Base-by-base conservation (phyloP, 1,284 basidiomycete species). In the Thecaphora frezii region DNA sequence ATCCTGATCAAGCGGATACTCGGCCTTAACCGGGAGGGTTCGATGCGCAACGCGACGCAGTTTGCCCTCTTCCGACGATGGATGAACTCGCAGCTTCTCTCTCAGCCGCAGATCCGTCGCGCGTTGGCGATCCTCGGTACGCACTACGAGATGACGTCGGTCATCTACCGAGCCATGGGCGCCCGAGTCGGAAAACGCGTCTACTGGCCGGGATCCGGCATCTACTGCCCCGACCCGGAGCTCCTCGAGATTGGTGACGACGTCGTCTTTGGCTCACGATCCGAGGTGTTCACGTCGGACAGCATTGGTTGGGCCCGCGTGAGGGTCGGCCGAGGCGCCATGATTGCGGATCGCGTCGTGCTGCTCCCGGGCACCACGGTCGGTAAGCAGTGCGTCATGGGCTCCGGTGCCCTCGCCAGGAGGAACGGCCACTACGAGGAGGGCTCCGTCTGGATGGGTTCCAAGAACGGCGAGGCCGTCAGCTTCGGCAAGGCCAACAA, bases 61-160 rank as follows among this genome's bases (percentile, higher is more conserved):
- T 58, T 73, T 21, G 66, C 73, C 10, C 69, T 78, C n/a, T 70
- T 77, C 65, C 73, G 76, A 22, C 69, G 74, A 45, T 78, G 76
- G 76, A 60, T 78, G 57, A 68, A 69, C 45, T 54, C 55, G 44
- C 71, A 73, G 61, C 66, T 78, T 19, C 69, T 77, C 2, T 74
- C 66, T 19, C 76, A 77, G 54, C 59, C 69, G 5, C 69, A 70
- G 37, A 61, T 78, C 21, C 69, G 70, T 44, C 70, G 71, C 21
- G 75, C 76, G 18, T 62, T 78, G 22, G 55, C 66, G 28, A 71
- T 78, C 44, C 55, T 78, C 30, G 76, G 76, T 36, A 78, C 76
- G 14, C 76, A 78, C 55, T 78, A 78, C 65, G 76, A 78, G 45
- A 78, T 78, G 76, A 71, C 69, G 8, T 78, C 76, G 45, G 75